Percentiles rank a stretch among this genome's conserved stretches.
Conservation (phyloP, 108 stramenopile genomes). For the Skeletonema tropicum region DNA sequence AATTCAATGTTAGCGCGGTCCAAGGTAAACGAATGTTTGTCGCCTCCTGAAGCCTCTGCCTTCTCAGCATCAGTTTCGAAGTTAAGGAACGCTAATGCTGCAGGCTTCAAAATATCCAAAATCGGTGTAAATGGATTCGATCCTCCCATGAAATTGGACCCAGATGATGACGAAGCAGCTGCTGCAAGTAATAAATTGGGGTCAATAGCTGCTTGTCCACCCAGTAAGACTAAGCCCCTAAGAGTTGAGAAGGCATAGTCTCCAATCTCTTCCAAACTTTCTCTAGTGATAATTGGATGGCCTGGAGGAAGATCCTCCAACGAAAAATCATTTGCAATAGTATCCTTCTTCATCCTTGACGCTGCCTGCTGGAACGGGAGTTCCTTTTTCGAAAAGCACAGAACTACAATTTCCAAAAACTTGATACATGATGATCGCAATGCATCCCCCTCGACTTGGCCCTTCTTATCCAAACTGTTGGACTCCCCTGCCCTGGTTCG, state of each 20-base stretch:
- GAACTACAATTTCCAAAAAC: constrained; percentile 86
- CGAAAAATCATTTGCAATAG: constrained; percentile 76
- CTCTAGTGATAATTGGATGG: constrained; percentile 88
- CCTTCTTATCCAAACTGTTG: background rate
- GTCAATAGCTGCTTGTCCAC: constrained; percentile 87
- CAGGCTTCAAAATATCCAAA: constrained; percentile 81
- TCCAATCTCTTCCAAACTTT: constrained; percentile 83
- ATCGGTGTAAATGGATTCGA: constrained; percentile 67
- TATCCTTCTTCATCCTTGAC: constrained; percentile 49
- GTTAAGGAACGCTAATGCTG: constrained; percentile 82
- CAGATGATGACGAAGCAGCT: constrained; percentile 23
- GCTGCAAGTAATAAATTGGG: constrained; percentile 62
- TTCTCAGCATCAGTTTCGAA: constrained; percentile 70
- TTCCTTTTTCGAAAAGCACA: constrained; percentile 81
- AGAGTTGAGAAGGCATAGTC: constrained; percentile 86
- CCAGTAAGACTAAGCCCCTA: constrained; percentile 76
- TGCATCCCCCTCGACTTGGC: constrained; percentile 47
- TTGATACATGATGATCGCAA: constrained; percentile 84
- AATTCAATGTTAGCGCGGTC: constrained; percentile 67
- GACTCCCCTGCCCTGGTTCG: constrained; percentile 10
- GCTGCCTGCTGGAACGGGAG: constrained; percentile 50
- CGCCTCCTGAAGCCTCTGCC: constrained; percentile 16
- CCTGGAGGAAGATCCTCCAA: constrained; percentile 89
- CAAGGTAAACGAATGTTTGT: constrained; percentile 35
- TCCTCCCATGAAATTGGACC: constrained; percentile 42